Base-by-base conservation (phyloP, 2,329 filamentous ascomycete species). In the Alternaria rosae region DNA sequence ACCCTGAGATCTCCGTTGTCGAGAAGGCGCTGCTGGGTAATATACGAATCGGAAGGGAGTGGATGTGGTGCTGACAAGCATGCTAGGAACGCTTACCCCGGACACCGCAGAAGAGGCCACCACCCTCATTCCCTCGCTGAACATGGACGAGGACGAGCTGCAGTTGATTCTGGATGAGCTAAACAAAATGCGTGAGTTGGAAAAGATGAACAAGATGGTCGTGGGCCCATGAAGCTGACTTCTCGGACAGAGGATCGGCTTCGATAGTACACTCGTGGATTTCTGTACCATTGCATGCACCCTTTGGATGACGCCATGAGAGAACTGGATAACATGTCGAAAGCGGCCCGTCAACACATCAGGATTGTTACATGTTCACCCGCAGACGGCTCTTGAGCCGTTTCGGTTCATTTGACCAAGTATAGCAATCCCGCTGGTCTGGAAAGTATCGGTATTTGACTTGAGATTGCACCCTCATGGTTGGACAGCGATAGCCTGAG, bases 81-180 rank as follows among this genome's bases (percentile, higher is more conserved):
- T 13, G 21, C 70, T 75, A 96, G 94, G 93, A 32, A 97, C 92
- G 30, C 85, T 99, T 41, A 97, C 93, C 80, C 97, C 94, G 78
- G 94, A 97, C 73, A 91, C 89, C 45, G 91, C 93, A 61, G 95
- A 99, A 77, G 96, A 99, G 82, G 95, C 95, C 63, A 97, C 97
- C 83, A 97, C 93, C 9, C 86, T 99, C 61, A 97, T 99, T 66
- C 96, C 95, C 1, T 97, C 87, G 70, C 80, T 99, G 53, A 99
- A 99, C 83, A 96, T 98, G 75, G 87, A 87, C 64, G 94, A 98
- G 77, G 91, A 93, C 35, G 92, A 97, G 70, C 82, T 99, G 67
- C 91, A 97, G 80, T 90, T 93, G 66, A 84, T 98, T 60, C 86
- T 99, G 60, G 90, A 97, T 75, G 93, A 99, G 83, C 91, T 98